Evolutionary conservation across 2,329 filamentous ascomycete genomes (phyloP).

Genomic region (Pseudogymnoascus sp.): DNA sequence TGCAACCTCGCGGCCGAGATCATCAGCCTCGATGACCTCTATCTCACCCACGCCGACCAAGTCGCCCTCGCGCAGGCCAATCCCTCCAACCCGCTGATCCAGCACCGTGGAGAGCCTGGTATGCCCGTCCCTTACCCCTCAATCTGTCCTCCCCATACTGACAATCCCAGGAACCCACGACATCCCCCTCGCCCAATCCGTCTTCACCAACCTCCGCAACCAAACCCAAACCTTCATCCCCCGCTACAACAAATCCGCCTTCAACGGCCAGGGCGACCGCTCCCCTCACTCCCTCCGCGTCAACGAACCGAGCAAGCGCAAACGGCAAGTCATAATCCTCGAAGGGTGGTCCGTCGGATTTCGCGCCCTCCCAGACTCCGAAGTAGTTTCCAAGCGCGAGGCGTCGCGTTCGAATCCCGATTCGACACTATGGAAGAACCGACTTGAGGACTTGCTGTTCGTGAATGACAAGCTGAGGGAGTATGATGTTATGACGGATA

Average conservation of each 20-base stretch:
- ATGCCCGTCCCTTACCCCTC: background rate
- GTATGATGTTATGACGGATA: conserved; percentile 54
- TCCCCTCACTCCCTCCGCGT: conserved; percentile 46
- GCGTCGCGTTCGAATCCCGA: conserved; percentile 17
- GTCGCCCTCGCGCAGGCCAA: conserved; percentile 44
- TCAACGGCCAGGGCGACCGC: conserved; percentile 57
- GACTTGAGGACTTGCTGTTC: conserved; percentile 47
- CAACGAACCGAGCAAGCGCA: conserved; percentile 24
- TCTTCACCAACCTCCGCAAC: conserved; percentile 47
- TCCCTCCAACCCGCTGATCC: conserved; percentile 52
- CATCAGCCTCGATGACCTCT: conserved; percentile 63
- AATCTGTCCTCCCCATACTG: background rate
- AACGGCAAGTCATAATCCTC: conserved; percentile 51
- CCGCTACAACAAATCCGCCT: conserved; percentile 60
- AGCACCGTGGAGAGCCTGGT: conserved; percentile 60
- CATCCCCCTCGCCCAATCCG: conserved; percentile 43
- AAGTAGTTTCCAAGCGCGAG: conserved; percentile 40
- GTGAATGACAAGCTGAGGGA: conserved; percentile 51
- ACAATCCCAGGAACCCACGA: conserved; percentile 49
- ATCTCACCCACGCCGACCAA: conserved; percentile 55
- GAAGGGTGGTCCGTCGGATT: conserved; percentile 72
- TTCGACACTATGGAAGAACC: conserved; percentile 44
- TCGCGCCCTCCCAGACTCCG: conserved; percentile 41
- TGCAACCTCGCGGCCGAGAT: conserved; percentile 49
- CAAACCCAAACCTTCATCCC: conserved; percentile 47